A percentile compares a stretch with the other conserved stretches of the same genome.
phyloP scores from a whole-genome alignment of 257 asterid genomes.

The Handroanthus guayacan region DNA sequence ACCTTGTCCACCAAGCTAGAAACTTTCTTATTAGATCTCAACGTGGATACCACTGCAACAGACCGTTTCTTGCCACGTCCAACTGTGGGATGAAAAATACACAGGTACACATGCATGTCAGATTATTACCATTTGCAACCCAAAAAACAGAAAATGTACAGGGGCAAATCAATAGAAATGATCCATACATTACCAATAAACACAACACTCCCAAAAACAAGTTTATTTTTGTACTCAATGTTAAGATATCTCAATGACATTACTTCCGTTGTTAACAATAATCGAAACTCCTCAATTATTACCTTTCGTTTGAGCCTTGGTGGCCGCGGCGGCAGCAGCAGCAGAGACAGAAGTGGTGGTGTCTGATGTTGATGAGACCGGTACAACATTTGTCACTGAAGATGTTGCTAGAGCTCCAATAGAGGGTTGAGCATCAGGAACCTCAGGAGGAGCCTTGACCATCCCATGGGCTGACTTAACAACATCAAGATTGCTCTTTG shows the following conservation, averaged over 20 bases:
- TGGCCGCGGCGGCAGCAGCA: constrained; percentile 53
- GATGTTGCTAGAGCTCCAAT: constrained; percentile 42
- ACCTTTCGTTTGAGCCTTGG: constrained; percentile 80
- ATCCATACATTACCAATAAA: background rate
- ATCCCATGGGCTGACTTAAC: constrained; percentile 37
- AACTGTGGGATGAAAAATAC: constrained; percentile 47
- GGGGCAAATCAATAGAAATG: background rate
- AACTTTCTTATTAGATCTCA: constrained; percentile 92
- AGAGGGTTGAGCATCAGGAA: constrained; percentile 45
- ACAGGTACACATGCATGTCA: constrained; percentile 15
- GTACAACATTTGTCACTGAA: constrained; percentile 35
- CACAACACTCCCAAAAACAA: background rate
- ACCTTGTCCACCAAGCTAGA: constrained; percentile 99
- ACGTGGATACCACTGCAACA: constrained; percentile 68
- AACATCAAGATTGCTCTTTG: constrained; percentile 38
- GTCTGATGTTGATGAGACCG: constrained; percentile 53
- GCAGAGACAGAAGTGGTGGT: constrained; percentile 35
- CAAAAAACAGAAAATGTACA: background rate
- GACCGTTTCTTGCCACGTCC: constrained; percentile 76
- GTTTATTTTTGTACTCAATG: background rate
- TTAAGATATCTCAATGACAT: constrained; percentile 10
- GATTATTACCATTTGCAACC: constrained; percentile 23
- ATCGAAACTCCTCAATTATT: constrained; percentile 22
- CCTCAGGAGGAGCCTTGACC: constrained; percentile 35
- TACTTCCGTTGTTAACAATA: constrained; percentile 15